Evolutionary conservation across 208 protist genomes (phyloP), one percentile per base, ranked within the genome.

Genomic region (Leishmania tarentolae): DNA sequence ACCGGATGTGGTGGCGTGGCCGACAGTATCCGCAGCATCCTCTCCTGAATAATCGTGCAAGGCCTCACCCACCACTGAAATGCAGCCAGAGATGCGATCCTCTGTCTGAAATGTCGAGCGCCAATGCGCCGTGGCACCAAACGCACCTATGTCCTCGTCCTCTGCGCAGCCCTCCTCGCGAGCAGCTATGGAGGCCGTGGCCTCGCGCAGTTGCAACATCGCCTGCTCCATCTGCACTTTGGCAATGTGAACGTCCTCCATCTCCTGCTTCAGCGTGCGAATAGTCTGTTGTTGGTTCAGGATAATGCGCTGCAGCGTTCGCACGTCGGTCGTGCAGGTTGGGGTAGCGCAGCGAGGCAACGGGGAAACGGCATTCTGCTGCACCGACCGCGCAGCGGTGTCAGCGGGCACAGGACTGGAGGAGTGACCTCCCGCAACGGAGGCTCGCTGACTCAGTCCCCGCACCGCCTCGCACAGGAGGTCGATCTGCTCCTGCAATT

Each of bases 201-300:
- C 82, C 53, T 81, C 82, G 76, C 79, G 77, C 35, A 85, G 77
- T 21, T 85, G 76, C 73, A 63, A n/a, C 59, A 85, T 75, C 28
- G 76, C 76, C 65, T 69, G 82, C 73, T 85, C 77, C 46, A 85
- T 79, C 65, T 79, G 69, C 42, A n/a, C 44, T 78, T 82, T 85
- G 17, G 82, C 77, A 19, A 63, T 57, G 59, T 75, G 77, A 53
- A 85, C 65, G 56, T 83, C 72, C 78, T 83, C 81, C 80, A 88
- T 83, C 85, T 88, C 81, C 44, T 83, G 81, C 81, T 89, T 79
- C 42, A 91, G 66, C 1, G 83, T 83, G 35, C 74, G 76, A 69
- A 91, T 91, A 42, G 81, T 86, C 69, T 91, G 85, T 65, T 88
- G 84, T 71, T 91, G 88, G 37, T 87, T 85, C 11, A 85, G 66